phyloP scores from a whole-genome alignment of 2,329 filamentous ascomycete species.

The Fusarium luffae region DNA sequence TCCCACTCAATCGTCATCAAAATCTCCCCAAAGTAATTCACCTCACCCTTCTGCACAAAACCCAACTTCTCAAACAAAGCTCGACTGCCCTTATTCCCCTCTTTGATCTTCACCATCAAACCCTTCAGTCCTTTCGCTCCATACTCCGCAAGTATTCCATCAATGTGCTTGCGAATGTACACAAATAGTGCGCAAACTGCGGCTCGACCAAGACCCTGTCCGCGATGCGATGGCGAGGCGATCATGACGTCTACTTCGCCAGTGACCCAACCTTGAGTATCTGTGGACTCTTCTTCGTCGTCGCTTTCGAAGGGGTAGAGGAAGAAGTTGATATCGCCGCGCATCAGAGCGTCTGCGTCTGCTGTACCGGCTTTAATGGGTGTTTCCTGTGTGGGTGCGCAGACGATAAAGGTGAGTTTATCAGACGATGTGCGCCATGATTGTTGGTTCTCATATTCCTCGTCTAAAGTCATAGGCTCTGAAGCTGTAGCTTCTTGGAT shows the following conservation, averaged over 20 bases:
- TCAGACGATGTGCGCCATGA: conserved; percentile 85
- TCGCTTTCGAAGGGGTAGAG: conserved; percentile 70
- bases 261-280: conserved; percentile 50
- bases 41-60: conserved; percentile 61
- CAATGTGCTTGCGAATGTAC: conserved; percentile 70
- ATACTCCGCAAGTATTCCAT: conserved; percentile 64
- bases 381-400: conserved; percentile 57
- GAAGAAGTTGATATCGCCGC: conserved; percentile 86
- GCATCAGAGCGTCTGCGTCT: conserved; percentile 69
- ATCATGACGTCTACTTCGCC: conserved; percentile 93
- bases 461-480: conserved; percentile 79
- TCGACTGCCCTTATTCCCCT: conserved; percentile 63
- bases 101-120: conserved; percentile 69
- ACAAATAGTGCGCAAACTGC: conserved; percentile 75
- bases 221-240: conserved; percentile 66
- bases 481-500: conserved; percentile 89
- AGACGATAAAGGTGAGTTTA: conserved; percentile 93
- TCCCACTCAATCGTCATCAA: conserved; percentile 58
- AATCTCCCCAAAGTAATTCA: conserved; percentile 72
- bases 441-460: conserved; percentile 92
- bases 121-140: conserved; percentile 35
- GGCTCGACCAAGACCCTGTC: conserved; percentile 72
- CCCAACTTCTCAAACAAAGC: conserved; percentile 63
- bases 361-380: conserved; percentile 52
- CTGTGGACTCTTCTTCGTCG: conserved; percentile 49